These are phyloP conservation scores for Leccinum rimulosum DNA, from an alignment of 768 basidiomycete species.

Conservation along the genomic window DNA sequence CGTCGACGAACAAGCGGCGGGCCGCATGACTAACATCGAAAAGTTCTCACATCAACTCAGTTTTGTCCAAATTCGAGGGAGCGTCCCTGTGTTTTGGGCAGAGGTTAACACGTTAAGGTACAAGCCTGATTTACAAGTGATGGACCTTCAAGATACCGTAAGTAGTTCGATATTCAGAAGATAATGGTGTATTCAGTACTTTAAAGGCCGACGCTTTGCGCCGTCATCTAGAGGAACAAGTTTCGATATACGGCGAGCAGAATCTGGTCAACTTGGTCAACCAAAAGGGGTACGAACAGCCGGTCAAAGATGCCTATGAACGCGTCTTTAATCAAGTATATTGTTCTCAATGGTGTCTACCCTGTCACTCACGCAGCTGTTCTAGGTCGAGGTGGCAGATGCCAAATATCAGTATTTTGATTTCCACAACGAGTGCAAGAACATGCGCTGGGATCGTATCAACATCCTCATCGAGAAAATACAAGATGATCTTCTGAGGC, in stretches of 20 bases:
- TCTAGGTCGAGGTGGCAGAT: constrained; percentile 58
- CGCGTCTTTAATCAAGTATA: constrained; percentile 62
- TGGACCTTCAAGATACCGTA: constrained; percentile 89
- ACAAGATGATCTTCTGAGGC: constrained; percentile 60
- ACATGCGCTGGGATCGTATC: constrained; percentile 95
- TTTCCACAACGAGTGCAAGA: constrained; percentile 92
- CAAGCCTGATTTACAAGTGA: constrained; percentile 93
- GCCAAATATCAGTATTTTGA: constrained; percentile 95
- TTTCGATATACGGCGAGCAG: constrained; percentile 72
- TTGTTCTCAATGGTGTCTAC: constrained; percentile 1
- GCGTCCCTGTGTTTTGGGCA: constrained; percentile 93
- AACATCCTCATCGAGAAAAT: constrained; percentile 75
- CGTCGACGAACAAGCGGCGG: constrained; percentile 56
- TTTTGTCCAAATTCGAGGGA: constrained; percentile 93
- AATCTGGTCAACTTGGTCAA: constrained; percentile 90
- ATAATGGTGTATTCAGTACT: constrained; percentile 2
- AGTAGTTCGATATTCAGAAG: constrained; percentile 24
- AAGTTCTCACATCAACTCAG: constrained; percentile 64
- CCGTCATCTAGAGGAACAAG: constrained; percentile 72
- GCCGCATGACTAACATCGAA: constrained; percentile 39
- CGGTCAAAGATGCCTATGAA: constrained; percentile 95
- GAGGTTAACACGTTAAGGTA: constrained; percentile 95
- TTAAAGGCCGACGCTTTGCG: constrained; percentile 65
- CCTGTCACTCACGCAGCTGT: neutral
- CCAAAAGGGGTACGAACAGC: constrained; percentile 88